These are phyloP conservation scores for Ogataea nonfermentans DNA, from an alignment of 805 yeast species.

Conservation along the genomic window DNA sequence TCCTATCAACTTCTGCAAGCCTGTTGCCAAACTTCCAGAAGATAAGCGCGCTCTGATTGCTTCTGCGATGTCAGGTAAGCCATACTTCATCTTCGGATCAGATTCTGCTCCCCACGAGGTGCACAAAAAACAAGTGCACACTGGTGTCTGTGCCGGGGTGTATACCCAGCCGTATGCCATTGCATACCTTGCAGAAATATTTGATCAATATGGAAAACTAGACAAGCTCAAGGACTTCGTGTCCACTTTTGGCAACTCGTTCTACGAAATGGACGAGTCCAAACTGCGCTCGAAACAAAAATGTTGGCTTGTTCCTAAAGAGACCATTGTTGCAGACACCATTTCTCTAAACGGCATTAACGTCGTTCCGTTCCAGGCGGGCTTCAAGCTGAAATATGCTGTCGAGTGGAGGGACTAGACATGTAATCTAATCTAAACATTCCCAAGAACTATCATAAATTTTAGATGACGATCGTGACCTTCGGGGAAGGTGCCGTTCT, in stretches of 20 bases:
- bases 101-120: conserved; percentile 98
- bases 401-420: conserved; percentile 56
- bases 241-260: conserved; percentile 64
- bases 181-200: conserved; percentile 82
- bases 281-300: conserved; percentile 46
- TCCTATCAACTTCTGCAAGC: conserved; percentile 93
- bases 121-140: conserved; percentile 68
- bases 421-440: conserved; percentile 29
- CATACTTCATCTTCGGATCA: conserved; percentile 93
- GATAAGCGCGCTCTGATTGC: conserved; percentile 77
- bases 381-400: conserved; percentile 68
- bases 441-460: conserved; percentile 50
- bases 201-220: conserved; percentile 63
- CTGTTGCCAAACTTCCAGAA: conserved; percentile 90
- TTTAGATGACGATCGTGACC: conserved; percentile 45
- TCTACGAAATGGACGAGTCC: conserved; percentile 57
- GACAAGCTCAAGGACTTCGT: conserved; percentile 73
- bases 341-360: conserved; percentile 46
- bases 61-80: conserved; percentile 90
- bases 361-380: conserved; percentile 86
- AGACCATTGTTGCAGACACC: conserved; percentile 57
- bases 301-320: conserved; percentile 53
- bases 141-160: conserved; percentile 97
- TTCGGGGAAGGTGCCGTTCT: conserved; percentile 44
- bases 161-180: conserved; percentile 84